Evolutionary conservation across 2,329 filamentous ascomycete species (phyloP).

Genomic region (Sordariomycetes sp.): DNA sequence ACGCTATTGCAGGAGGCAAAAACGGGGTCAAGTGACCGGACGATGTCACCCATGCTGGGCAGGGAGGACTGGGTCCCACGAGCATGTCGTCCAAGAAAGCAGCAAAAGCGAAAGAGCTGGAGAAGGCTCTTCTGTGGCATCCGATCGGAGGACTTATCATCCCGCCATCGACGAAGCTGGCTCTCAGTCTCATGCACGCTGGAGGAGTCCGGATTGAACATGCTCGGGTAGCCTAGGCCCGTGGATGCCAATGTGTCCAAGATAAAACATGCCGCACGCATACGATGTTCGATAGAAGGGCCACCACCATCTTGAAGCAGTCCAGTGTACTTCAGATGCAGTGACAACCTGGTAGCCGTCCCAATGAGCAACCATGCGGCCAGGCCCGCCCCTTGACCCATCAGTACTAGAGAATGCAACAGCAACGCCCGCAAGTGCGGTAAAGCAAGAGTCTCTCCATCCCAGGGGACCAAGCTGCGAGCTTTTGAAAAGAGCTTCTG

Average conservation of each 20-base stretch:
- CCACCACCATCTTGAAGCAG: not conserved
- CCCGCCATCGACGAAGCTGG: too few relatives aligned
- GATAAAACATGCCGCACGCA: slow-evolving; percentile 47
- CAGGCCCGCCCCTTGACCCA: slow-evolving; percentile 46
- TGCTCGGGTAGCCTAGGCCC: slow-evolving; percentile 39
- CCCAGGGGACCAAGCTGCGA: slow-evolving; percentile 35
- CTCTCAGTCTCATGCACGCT: too few relatives aligned
- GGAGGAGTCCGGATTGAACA: too few relatives aligned
- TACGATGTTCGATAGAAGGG: slow-evolving; percentile 6
- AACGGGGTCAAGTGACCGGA: slow-evolving; percentile 21
- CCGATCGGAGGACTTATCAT: too few relatives aligned
- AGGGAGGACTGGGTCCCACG: too few relatives aligned
- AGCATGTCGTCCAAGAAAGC: slow-evolving; percentile 19
- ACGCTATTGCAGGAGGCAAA: slow-evolving; percentile 29
- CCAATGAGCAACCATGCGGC: slow-evolving; percentile 58
- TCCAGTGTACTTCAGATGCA: slow-evolving; percentile 14
- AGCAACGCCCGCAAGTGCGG: slow-evolving; percentile 30
- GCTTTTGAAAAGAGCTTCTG: slow-evolving; percentile 40
- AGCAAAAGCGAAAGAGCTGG: slow-evolving; percentile 29
- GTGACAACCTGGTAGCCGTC: slow-evolving; percentile 40
- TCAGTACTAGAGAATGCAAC: slow-evolving; percentile 51
- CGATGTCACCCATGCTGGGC: slow-evolving; percentile 20
- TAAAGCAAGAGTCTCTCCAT: slow-evolving; percentile 36
- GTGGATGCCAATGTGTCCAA: slow-evolving; percentile 50
- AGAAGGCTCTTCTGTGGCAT: slow-evolving; percentile 30